phyloP scores from a whole-genome alignment of 805 yeast species.

The Starmera amethionina region DNA sequence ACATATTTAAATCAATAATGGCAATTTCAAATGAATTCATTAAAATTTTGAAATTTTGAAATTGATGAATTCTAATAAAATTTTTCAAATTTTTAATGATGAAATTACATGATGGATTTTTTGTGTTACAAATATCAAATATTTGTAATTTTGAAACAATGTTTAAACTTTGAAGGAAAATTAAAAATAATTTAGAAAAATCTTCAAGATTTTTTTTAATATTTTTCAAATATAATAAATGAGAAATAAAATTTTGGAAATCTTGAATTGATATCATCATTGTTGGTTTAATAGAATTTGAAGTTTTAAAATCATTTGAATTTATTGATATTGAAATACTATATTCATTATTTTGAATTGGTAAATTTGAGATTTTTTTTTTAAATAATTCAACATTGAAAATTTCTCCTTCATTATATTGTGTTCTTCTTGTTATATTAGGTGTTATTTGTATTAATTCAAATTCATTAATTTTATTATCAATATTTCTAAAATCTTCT shows the following conservation, averaged over 20 bases:
- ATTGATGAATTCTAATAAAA: not conserved
- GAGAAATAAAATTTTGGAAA: not conserved
- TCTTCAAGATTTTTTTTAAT: not conserved
- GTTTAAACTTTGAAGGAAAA: not conserved
- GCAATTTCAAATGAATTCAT: not conserved
- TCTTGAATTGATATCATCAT: not conserved
- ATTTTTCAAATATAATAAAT: not conserved
- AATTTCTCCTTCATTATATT: too few species aligned
- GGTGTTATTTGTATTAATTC: not conserved
- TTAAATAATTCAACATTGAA: not conserved
- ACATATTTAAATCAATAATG: not conserved
- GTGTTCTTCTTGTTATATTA: too few species aligned
- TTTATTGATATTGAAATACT: not conserved
- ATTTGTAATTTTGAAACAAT: too few species aligned
- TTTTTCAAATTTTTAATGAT: too few species aligned
- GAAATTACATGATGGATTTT: too few species aligned
- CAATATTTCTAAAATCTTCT: conserved; percentile 8
- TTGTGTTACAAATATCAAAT: too few species aligned
- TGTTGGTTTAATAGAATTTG: too few species aligned
- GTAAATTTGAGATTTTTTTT: not conserved
- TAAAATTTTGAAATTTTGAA: not conserved
- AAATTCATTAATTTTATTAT: conserved; percentile 4
- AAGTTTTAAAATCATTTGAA: too few species aligned
- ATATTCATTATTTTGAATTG: not conserved
- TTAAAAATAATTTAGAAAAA: not conserved